These are phyloP conservation scores for Pestalotiopsis sp. DNA, from an alignment of 2,329 filamentous ascomycete genomes.

Conservation along the genomic window DNA sequence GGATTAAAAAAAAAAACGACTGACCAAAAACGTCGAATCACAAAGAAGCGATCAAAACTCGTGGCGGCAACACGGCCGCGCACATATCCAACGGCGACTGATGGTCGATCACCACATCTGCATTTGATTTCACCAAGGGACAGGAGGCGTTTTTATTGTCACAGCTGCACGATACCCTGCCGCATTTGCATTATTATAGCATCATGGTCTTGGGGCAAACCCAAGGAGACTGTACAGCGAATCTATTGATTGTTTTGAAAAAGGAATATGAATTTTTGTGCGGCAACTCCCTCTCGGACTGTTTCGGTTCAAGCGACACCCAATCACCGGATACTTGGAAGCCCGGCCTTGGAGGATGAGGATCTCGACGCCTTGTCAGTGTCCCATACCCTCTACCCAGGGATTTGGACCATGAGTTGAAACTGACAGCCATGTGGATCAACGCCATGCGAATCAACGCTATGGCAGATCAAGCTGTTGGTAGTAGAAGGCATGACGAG, in stretches of 20 bases:
- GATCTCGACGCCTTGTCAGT: background rate
- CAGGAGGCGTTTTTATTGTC: slow-evolving; percentile 28
- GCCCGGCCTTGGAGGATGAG: background rate
- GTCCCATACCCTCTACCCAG: background rate
- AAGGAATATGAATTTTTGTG: slow-evolving; percentile 1
- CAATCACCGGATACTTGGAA: background rate
- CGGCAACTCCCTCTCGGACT: background rate
- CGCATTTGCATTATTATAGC: slow-evolving; percentile 36
- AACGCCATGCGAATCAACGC: background rate
- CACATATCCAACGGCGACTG: slow-evolving; percentile 19
- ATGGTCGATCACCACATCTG: slow-evolving; percentile 24
- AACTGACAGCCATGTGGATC: background rate
- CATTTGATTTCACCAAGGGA: slow-evolving; percentile 31
- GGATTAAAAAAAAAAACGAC: slow-evolving; percentile 58
- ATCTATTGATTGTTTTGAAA: slow-evolving; percentile 12
- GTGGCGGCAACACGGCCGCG: slow-evolving; percentile 14
- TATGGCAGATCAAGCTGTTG: background rate
- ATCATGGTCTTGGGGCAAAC: slow-evolving; percentile 12
- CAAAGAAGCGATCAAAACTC: slow-evolving; percentile 11
- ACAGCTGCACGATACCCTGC: slow-evolving; percentile 41
- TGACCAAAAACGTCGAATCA: background rate
- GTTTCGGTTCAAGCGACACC: too few species aligned
- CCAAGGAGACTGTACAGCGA: slow-evolving; percentile 12
- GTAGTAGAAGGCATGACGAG: background rate
- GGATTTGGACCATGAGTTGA: background rate